phyloP scores from a whole-genome alignment of 768 basidiomycete species.

The Peribolospora kevripleyi region DNA sequence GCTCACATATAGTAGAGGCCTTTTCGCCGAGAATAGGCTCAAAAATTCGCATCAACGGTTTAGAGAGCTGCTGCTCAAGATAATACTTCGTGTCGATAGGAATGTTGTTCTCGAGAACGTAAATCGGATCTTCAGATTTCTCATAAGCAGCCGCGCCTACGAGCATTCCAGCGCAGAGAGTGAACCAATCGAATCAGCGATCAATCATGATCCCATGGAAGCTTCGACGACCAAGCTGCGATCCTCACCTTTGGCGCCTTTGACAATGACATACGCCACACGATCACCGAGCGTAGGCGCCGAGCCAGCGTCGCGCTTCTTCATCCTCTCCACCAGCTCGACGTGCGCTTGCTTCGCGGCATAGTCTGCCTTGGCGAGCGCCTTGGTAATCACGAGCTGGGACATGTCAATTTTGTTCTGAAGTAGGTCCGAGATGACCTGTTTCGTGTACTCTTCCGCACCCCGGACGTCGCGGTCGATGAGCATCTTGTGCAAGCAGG shows the following conservation, averaged over 20 bases:
- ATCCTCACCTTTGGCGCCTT: constrained; percentile 59
- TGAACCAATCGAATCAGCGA: not conserved
- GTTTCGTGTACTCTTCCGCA: constrained; percentile 89
- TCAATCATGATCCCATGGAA: not conserved
- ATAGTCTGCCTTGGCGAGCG: constrained; percentile 84
- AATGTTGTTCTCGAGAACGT: constrained; percentile 89
- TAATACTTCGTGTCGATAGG: constrained; percentile 97
- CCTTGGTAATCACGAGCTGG: constrained; percentile 95
- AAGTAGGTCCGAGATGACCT: constrained; percentile 70
- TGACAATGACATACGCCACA: constrained; percentile 95
- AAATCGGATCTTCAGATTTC: constrained; percentile 93
- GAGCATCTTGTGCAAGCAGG: constrained; percentile 90
- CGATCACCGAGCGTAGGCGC: constrained; percentile 95
- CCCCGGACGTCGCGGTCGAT: constrained; percentile 83
- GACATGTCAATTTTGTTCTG: constrained; percentile 99
- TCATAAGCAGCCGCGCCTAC: constrained; percentile 88
- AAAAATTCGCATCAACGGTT: constrained; percentile 90
- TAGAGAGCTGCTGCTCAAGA: constrained; percentile 89
- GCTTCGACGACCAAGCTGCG: not conserved
- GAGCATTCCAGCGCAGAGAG: not conserved
- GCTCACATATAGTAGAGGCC: constrained; percentile 36
- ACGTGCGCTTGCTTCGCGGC: constrained; percentile 87
- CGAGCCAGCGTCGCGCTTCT: constrained; percentile 75
- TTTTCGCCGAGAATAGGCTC: constrained; percentile 92
- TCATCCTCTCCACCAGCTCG: constrained; percentile 87